Percentiles rank a stretch among this genome's conserved stretches.
These are phyloP conservation scores for Talaromyces islandicus DNA, from an alignment of 2,329 filamentous ascomycete genomes.

Conservation along the genomic window DNA sequence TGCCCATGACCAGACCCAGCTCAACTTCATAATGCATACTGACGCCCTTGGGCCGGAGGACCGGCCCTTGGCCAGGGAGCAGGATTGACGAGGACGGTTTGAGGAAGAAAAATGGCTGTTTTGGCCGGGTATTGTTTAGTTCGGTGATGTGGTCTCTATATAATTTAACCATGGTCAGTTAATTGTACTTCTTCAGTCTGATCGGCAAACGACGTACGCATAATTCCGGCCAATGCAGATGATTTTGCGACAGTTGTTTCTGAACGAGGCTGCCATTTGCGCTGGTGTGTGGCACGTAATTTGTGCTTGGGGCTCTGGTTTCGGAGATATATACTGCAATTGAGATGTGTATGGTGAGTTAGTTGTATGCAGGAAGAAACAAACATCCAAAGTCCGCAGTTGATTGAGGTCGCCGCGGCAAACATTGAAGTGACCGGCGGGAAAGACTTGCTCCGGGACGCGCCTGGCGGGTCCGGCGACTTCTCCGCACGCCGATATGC, in stretches of 20 bases:
- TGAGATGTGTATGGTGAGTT: not conserved
- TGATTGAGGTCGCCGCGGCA: not conserved
- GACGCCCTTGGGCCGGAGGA: constrained; percentile 75
- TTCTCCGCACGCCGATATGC: constrained; percentile 5
- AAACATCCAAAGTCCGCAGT: not conserved
- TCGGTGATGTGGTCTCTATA: constrained; percentile 88
- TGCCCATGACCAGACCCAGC: constrained; percentile 82
- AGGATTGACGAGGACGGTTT: constrained; percentile 88
- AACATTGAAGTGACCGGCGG: not conserved
- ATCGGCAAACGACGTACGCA: constrained; percentile 55
- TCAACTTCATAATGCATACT: constrained; percentile 94
- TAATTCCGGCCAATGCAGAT: constrained; percentile 96
- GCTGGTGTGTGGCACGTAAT: too few species aligned
- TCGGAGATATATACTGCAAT: not conserved
- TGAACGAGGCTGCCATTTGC: constrained; percentile 37
- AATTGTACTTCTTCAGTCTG: not conserved
- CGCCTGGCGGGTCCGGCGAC: not conserved
- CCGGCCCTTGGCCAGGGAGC: constrained; percentile 68
- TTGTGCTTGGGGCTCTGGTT: not conserved
- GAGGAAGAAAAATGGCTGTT: constrained; percentile 98
- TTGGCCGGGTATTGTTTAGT: constrained; percentile 78
- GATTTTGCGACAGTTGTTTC: constrained; percentile 61
- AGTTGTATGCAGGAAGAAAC: not conserved
- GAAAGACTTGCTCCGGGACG: constrained; percentile 4
- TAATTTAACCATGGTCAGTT: not conserved